Percentiles rank a stretch among this genome's conserved stretches.
Evolutionary conservation across 164 flowering plant species (phyloP).

Genomic region (Annona squamosa): DNA sequence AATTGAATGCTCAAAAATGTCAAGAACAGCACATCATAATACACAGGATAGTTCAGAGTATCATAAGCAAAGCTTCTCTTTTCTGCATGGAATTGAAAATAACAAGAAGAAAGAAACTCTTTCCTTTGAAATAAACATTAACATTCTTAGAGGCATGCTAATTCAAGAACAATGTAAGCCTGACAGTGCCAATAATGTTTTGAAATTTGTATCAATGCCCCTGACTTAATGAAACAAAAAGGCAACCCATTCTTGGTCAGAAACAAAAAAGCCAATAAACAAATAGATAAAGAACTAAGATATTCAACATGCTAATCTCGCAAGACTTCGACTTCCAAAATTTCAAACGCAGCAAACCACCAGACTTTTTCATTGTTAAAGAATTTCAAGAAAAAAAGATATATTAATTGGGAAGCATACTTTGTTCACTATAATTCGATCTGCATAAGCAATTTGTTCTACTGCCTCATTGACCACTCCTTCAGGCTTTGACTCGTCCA

Average conservation of each 20-base stretch:
- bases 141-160: neutral
- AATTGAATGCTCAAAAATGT: neutral
- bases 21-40: neutral
- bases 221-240: no score
- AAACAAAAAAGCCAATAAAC: neutral
- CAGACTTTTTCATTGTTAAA: neutral
- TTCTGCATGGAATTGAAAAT: neutral
- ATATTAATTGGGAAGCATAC: conserved; percentile 24
- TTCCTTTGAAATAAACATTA: neutral
- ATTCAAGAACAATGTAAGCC: neutral
- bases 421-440: conserved; percentile 90
- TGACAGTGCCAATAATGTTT: neutral
- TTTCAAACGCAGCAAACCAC: neutral
- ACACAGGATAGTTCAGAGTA: neutral
- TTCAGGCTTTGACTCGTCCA: conserved; percentile 86
- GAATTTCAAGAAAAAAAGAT: neutral
- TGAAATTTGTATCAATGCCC: neutral
- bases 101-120: neutral
- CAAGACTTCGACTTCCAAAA: neutral
- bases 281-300: neutral
- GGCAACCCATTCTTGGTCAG: no score
- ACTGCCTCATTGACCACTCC: conserved; percentile 96
- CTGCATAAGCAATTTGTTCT: conserved; percentile 93
- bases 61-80: neutral
- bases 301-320: neutral